These are phyloP conservation scores for Apiospora aurea DNA, from an alignment of 2,329 filamentous ascomycete genomes.

Conservation along the genomic window DNA sequence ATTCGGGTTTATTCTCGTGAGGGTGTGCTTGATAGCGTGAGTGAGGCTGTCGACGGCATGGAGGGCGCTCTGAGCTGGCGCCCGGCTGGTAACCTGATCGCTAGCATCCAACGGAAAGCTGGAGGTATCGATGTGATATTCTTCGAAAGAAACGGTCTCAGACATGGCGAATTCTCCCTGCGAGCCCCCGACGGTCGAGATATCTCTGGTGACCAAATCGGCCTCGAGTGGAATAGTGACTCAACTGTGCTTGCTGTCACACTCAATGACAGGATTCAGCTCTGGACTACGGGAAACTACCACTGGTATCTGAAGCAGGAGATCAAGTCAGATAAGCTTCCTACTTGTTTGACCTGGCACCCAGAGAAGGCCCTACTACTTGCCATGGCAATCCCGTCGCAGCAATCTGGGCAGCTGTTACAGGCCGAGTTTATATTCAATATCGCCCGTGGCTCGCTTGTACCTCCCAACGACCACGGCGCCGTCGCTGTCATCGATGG, in stretches of 20 bases:
- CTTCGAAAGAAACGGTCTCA: constrained; percentile 95
- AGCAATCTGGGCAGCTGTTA: constrained; percentile 54
- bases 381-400: constrained; percentile 54
- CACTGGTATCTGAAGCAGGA: constrained; percentile 98
- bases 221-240: constrained; percentile 87
- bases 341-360: constrained; percentile 72
- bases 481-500: constrained; percentile 87
- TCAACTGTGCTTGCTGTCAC: constrained; percentile 89
- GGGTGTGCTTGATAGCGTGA: constrained; percentile 89
- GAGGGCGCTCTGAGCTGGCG: constrained; percentile 90
- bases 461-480: constrained; percentile 78
- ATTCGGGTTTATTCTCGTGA: constrained; percentile 92
- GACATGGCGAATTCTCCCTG: constrained; percentile 93
- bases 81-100: constrained; percentile 88
- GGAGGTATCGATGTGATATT: constrained; percentile 85
- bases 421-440: constrained; percentile 73
- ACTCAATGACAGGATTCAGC: constrained; percentile 76
- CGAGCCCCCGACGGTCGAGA: constrained; percentile 67
- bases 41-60: constrained; percentile 92
- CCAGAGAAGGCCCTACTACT: constrained; percentile 81
- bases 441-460: constrained; percentile 71
- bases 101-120: constrained; percentile 77
- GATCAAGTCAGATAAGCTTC: constrained; percentile 55
- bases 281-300: constrained; percentile 98
- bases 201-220: constrained; percentile 63